Conservation (phyloP, 2,329 filamentous ascomycete species). For the Penicillium sp. region DNA sequence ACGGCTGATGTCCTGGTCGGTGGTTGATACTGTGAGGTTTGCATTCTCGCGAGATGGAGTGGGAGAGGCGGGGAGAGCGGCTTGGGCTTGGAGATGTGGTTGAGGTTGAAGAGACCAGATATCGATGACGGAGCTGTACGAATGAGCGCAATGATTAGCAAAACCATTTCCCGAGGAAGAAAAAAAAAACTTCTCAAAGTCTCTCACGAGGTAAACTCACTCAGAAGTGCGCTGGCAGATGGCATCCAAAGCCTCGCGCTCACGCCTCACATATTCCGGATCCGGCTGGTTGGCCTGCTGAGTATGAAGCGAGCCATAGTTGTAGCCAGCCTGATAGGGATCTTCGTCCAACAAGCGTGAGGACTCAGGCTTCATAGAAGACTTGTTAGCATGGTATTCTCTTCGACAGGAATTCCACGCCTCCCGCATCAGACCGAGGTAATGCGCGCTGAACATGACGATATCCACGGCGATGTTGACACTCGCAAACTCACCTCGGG, state of each 20-base stretch:
- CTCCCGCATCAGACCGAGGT: conserved; percentile 16
- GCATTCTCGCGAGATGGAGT: conserved; percentile 19
- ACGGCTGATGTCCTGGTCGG: conserved; percentile 16
- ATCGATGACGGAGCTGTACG: conserved; percentile 45
- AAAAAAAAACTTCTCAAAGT: too few relatives aligned
- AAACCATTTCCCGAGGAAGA: background rate
- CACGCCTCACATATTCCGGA: conserved; percentile 45
- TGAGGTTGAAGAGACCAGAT: conserved; percentile 50
- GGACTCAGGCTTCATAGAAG: conserved; percentile 38
- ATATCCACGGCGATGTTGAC: background rate
- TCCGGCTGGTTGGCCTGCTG: conserved; percentile 44
- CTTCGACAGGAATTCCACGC: conserved; percentile 5
- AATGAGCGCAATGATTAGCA: background rate
- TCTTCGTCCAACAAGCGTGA: conserved; percentile 50
- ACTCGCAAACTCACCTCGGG: conserved; percentile 34
- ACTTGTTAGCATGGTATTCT: conserved; percentile 15
- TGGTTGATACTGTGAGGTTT: conserved; percentile 14
- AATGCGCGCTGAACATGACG: conserved; percentile 16
- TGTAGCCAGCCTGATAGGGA: conserved; percentile 47
- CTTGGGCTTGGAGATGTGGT: conserved; percentile 42
- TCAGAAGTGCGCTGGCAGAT: conserved; percentile 52
- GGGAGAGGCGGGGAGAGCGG: conserved; percentile 35
- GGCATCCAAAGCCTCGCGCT: conserved; percentile 48
- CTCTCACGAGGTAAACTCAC: conserved; percentile 30
- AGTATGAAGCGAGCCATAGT: conserved; percentile 43